These are phyloP conservation scores for Pisolithus thermaeus DNA, from an alignment of 1,284 basidiomycete species.

Conservation along the genomic window DNA sequence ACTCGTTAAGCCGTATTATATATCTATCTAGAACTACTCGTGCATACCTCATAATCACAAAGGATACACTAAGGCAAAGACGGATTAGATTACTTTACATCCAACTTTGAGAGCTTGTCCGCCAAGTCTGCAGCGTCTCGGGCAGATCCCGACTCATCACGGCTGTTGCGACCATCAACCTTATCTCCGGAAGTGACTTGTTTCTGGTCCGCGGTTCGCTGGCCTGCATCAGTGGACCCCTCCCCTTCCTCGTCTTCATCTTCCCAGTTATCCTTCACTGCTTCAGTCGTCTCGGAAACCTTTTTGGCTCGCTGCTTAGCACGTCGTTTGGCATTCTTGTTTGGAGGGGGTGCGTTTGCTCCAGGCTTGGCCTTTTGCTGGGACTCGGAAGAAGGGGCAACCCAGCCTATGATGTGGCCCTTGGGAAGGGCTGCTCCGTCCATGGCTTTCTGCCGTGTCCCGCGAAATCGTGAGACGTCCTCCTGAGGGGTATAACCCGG, in stretches of 20 bases:
- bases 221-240: not conserved
- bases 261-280: slow-evolving; percentile 69
- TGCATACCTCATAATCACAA: not conserved
- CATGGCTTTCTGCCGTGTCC: slow-evolving; percentile 66
- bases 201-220: too few species aligned
- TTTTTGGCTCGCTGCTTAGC: slow-evolving; percentile 68
- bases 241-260: slow-evolving; percentile 51
- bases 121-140: slow-evolving; percentile 29
- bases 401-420: slow-evolving; percentile 76
- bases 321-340: slow-evolving; percentile 73
- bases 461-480: slow-evolving; percentile 81
- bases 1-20: not conserved
- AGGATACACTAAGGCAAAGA: not conserved
- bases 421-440: slow-evolving; percentile 61
- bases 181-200: not conserved
- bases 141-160: slow-evolving; percentile 4
- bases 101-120: slow-evolving; percentile 41
- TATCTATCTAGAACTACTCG: not conserved
- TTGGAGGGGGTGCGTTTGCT: slow-evolving; percentile 28
- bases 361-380: slow-evolving; percentile 25
- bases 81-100: slow-evolving; percentile 15
- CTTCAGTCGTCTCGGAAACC: slow-evolving; percentile 44
- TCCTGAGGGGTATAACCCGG: slow-evolving; percentile 95
- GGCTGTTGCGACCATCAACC: slow-evolving; percentile 1
- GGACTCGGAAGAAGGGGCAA: slow-evolving; percentile 44